A percentile compares a stretch with the other conserved stretches of the same genome.
phyloP scores from a whole-genome alignment of 1,284 basidiomycete genomes.

The Ceratobasidium sp. region DNA sequence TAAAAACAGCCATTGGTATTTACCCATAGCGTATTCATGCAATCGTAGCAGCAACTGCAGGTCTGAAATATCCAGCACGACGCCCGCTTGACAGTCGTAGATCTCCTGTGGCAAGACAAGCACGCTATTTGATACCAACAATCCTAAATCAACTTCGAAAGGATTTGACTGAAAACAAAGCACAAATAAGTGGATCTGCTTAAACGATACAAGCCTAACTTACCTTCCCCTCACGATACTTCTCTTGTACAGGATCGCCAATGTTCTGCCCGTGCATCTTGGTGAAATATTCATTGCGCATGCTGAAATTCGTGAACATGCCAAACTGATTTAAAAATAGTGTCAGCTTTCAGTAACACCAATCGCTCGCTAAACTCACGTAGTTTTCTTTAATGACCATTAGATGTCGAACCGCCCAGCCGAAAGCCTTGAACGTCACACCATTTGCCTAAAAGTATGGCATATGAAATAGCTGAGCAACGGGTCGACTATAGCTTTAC shows the following conservation, averaged over 20 bases:
- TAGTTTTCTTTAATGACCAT: conserved; percentile 93
- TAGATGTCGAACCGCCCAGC: conserved; percentile 87
- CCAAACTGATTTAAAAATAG: conserved; percentile 62
- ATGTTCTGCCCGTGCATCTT: conserved; percentile 68
- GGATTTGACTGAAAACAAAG: conserved; percentile 70
- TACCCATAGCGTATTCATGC: conserved; percentile 90
- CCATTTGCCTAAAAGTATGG: conserved; percentile 54
- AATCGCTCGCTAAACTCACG: conserved; percentile 38
- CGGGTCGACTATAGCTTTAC: too few species aligned
- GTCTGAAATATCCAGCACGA: conserved; percentile 70
- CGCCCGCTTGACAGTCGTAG: conserved; percentile 69
- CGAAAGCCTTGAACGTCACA: conserved; percentile 75
- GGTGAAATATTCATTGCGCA: conserved; percentile 82
- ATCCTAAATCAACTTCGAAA: conserved; percentile 75
- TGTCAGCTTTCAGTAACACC: background rate
- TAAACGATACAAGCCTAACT: conserved; percentile 47
- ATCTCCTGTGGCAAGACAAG: conserved; percentile 79
- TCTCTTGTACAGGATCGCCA: conserved; percentile 83
- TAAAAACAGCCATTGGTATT: conserved; percentile 44
- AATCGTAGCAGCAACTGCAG: conserved; percentile 79
- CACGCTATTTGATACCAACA: conserved; percentile 65
- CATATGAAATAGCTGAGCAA: too few species aligned
- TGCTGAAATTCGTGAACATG: conserved; percentile 89
- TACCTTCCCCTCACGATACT: conserved; percentile 80
- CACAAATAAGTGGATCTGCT: conserved; percentile 14